Base-by-base conservation (phyloP, 1,139 yeast genomes). In the Taphrina confusa region DNA sequence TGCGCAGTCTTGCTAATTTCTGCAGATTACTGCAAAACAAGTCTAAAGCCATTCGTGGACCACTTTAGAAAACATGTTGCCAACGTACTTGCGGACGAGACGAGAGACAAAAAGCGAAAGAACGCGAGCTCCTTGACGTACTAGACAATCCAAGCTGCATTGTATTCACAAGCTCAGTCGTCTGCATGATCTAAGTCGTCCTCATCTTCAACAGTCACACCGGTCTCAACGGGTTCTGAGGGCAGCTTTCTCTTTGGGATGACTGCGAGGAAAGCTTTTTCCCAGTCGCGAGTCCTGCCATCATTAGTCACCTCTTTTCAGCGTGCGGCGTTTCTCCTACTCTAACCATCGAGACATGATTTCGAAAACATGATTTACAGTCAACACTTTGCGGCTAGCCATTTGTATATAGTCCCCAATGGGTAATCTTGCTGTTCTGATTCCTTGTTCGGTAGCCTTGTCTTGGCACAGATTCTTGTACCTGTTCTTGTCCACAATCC, bases 401-500 rank as follows among this genome's bases (percentile, higher is more conserved):
- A 92, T 74, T 67, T 85, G 81, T 63, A 92, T 87, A 69, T 79
- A 89, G 72, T 90, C 87, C 62, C 85, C 95, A 63, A 92, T 89
- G 2, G 98, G 98, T 61, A 92, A 78, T 68, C 88, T 80, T 22
- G 84, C 92, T 3, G 95, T 88, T 47, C 76, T 73, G 22, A 92
- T 77, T 0, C 90, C 90, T 67, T 87, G 75, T 63, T 78, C 75
- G 66, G 82, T 79, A 0, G 98, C 98, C 72, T 91, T 92, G 66
- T 86, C 80, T 61, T 82, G 78, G 72, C 98, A 92, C 55, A 92
- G 74, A 64, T 79, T 78, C 60, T 91, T 91, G 75, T 92, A 87
- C 66, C 97, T 80, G 65, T 95, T 95, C 72, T 91, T 92, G 72
- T 92, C 98, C 6, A 92, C 97, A 60, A 92, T 91, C 0, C 98